phyloP scores from a whole-genome alignment of 2,329 filamentous ascomycete genomes.

The Pseudopithomyces chartarum region DNA sequence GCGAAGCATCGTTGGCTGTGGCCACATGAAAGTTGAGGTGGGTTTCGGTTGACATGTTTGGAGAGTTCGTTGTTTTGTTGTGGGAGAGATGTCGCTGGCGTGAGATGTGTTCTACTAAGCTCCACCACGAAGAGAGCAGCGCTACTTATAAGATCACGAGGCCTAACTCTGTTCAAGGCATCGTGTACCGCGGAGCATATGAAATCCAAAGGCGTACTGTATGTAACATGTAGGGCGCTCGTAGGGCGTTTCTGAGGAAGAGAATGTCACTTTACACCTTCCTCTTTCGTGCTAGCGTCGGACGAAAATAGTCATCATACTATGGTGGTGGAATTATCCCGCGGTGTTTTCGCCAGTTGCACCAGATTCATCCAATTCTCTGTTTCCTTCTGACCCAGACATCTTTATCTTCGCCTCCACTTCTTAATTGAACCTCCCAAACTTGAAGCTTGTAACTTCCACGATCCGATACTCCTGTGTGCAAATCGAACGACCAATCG shows the following conservation, averaged over 20 bases:
- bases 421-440: constrained; percentile 65
- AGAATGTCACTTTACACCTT: background rate
- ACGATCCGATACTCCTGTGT: constrained; percentile 65
- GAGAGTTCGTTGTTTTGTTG: background rate
- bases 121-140: too few relatives aligned
- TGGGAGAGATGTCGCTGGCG: background rate
- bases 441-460: constrained; percentile 65
- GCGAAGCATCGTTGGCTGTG: background rate
- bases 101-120: background rate
- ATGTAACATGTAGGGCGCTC: background rate
- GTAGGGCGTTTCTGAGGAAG: background rate
- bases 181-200: background rate
- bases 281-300: background rate
- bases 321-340: too few relatives aligned
- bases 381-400: constrained; percentile 44
- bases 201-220: background rate
- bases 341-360: background rate
- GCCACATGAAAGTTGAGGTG: background rate
- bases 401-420: constrained; percentile 12
- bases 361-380: constrained; percentile 25
- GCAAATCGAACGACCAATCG: constrained; percentile 72
- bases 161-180: background rate
- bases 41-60: background rate
- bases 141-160: background rate
- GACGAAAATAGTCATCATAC: background rate